A percentile compares a stretch with the other conserved stretches of the same genome.
phyloP scores from a whole-genome alignment of 2,329 filamentous ascomycete species.

The Capronia americana region DNA sequence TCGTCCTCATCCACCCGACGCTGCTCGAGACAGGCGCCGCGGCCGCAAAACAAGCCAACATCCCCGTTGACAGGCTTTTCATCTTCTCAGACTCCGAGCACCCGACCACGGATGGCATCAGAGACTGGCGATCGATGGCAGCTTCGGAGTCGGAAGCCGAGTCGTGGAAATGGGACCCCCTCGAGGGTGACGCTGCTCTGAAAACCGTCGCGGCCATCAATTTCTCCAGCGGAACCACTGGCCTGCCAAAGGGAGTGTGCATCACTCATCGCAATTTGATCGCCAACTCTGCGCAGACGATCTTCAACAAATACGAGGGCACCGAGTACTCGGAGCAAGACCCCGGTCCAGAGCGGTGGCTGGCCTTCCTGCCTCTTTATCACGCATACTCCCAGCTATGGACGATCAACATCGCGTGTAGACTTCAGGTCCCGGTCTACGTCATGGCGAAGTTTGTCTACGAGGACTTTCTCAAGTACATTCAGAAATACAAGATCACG shows the following conservation, averaged over 20 bases:
- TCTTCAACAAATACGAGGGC: conserved; percentile 67
- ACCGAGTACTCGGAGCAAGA: conserved; percentile 61
- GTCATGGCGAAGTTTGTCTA: conserved; percentile 70
- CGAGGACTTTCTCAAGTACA: conserved; percentile 60
- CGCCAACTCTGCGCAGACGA: conserved; percentile 65
- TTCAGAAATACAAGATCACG: conserved; percentile 58
- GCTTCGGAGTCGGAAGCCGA: conserved; percentile 50
- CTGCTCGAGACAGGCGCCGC: conserved; percentile 54
- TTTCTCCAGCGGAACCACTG: conserved; percentile 60
- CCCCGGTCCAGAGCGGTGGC: conserved; percentile 52
- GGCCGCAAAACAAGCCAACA: conserved; percentile 38
- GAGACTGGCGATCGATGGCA: conserved; percentile 49
- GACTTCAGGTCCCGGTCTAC: conserved; percentile 65
- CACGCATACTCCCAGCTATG: conserved; percentile 58
- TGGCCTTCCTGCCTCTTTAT: conserved; percentile 56
- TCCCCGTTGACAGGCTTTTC: conserved; percentile 38
- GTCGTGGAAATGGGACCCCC: conserved; percentile 47
- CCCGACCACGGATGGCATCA: conserved; percentile 52
- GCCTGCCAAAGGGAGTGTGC: conserved; percentile 60
- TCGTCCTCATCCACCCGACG: conserved; percentile 58
- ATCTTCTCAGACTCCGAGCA: conserved; percentile 38
- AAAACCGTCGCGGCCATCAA: conserved; percentile 56
- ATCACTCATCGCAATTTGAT: conserved; percentile 59
- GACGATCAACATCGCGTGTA: conserved; percentile 64
- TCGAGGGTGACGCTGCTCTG: conserved; percentile 46